A percentile compares a stretch with the other conserved stretches of the same genome.
Conservation (phyloP, 768 basidiomycete species). For the Mycena vulgaris region DNA sequence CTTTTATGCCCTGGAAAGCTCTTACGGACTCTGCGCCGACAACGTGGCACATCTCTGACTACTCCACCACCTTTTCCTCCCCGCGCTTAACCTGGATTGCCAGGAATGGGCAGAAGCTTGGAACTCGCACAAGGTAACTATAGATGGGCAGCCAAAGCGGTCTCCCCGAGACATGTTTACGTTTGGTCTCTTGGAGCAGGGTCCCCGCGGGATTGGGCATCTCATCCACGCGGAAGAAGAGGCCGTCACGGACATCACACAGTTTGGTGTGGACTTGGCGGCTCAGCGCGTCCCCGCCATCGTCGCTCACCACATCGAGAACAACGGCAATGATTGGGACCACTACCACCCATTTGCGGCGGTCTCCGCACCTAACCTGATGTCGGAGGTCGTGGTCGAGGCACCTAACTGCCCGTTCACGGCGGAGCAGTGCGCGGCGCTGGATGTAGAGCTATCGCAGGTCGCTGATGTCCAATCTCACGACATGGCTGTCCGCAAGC, state of each 20-base stretch:
- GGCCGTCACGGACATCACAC: neutral
- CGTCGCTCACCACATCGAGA: neutral
- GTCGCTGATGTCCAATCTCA: neutral
- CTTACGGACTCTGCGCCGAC: constrained; percentile 40
- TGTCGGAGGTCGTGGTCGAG: constrained; percentile 12
- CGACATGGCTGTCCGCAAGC: constrained; percentile 5
- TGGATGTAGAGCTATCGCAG: neutral
- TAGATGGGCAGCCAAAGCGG: no score
- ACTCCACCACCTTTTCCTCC: no score
- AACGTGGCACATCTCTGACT: no score
- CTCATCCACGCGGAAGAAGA: neutral
- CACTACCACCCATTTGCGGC: neutral
- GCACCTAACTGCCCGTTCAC: constrained; percentile 12
- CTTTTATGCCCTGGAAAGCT: constrained; percentile 51
- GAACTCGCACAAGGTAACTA: no score
- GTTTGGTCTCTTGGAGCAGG: no score
- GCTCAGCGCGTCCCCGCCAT: neutral
- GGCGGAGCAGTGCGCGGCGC: neutral
- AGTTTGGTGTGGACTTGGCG: constrained; percentile 10
- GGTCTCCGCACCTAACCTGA: neutral
- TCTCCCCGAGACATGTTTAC: no score
- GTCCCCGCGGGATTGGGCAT: constrained; percentile 8
- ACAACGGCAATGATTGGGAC: neutral
- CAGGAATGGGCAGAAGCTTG: no score
- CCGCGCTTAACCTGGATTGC: no score